phyloP scores from a whole-genome alignment of 2,329 filamentous ascomycete species.

The Aspergillus viridinutans region DNA sequence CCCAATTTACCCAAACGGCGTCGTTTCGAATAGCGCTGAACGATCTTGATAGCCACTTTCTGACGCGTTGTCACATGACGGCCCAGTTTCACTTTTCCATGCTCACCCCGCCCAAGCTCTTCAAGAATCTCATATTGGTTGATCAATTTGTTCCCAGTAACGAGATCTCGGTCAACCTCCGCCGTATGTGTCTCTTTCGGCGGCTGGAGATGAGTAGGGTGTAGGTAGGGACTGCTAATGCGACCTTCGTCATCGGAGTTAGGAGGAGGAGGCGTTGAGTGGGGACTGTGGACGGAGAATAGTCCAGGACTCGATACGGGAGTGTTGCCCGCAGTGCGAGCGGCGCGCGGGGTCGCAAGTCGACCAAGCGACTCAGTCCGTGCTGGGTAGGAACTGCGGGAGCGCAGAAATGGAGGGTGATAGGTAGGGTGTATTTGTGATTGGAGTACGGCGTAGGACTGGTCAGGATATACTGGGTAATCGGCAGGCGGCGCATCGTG shows the following conservation, averaged over 20 bases:
- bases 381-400: constrained; percentile 43
- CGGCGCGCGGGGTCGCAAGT: constrained; percentile 20
- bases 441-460: constrained; percentile 46
- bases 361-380: constrained; percentile 26
- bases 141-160: constrained; percentile 91
- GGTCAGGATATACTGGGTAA: constrained; percentile 46
- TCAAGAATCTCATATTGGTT: constrained; percentile 97
- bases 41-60: constrained; percentile 96
- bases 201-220: constrained; percentile 67
- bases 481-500: constrained; percentile 26
- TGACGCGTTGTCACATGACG: constrained; percentile 71
- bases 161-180: constrained; percentile 80
- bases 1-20: constrained; percentile 74
- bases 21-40: constrained; percentile 90
- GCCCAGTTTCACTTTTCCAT: constrained; percentile 96
- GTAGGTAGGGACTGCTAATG: constrained; percentile 59
- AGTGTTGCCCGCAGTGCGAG: constrained; percentile 45
- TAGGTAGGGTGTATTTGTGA: constrained; percentile 40
- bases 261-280: constrained; percentile 27
- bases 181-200: constrained; percentile 86
- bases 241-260: constrained; percentile 35
- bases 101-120: constrained; percentile 90
- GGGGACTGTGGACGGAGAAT: constrained; percentile 36
- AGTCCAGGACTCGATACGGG: constrained; percentile 46
- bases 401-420: constrained; percentile 36